A percentile compares a stretch with the other conserved stretches of the same genome.
Evolutionary conservation across 345 rosid species (phyloP).

Genomic region (Sisymbrium irio): DNA sequence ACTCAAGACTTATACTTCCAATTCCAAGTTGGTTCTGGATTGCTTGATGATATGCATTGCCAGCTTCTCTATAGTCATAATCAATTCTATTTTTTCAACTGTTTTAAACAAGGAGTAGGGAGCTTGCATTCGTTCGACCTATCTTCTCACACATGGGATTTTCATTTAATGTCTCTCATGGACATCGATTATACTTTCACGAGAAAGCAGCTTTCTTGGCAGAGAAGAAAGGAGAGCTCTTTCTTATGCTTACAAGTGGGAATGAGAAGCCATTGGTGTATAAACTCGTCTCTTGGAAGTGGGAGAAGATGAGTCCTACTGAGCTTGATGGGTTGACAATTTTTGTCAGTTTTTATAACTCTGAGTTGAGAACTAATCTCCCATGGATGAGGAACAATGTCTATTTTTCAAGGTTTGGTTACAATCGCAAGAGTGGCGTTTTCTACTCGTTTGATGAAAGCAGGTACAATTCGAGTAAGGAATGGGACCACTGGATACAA

Average conservation of each 20-base stretch:
- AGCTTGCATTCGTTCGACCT: background rate
- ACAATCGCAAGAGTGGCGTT: background rate
- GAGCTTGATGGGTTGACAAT: too few species aligned
- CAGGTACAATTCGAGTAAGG: background rate
- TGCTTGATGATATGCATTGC: background rate
- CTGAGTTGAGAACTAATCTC: too few species aligned
- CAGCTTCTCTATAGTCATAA: background rate
- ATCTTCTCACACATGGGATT: background rate
- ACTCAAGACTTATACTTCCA: too few species aligned
- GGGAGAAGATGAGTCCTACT: too few species aligned
- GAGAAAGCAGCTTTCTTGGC: background rate
- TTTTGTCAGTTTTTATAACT: too few species aligned
- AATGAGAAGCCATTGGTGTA: background rate
- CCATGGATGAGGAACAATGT: too few species aligned
- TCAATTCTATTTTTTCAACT: background rate
- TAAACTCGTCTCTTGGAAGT: too few species aligned
- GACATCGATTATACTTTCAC: background rate
- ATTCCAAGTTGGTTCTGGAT: too few species aligned
- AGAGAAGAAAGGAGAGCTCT: background rate
- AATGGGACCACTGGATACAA: background rate
- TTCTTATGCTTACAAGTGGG: background rate
- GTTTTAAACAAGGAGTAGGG: background rate
- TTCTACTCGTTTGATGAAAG: background rate
- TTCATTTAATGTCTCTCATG: background rate
- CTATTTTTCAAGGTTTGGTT: too few species aligned